Evolutionary conservation across 257 asterid species (phyloP), one percentile per base, ranked within the genome.

Genomic region (Fraxinus excelsior): DNA sequence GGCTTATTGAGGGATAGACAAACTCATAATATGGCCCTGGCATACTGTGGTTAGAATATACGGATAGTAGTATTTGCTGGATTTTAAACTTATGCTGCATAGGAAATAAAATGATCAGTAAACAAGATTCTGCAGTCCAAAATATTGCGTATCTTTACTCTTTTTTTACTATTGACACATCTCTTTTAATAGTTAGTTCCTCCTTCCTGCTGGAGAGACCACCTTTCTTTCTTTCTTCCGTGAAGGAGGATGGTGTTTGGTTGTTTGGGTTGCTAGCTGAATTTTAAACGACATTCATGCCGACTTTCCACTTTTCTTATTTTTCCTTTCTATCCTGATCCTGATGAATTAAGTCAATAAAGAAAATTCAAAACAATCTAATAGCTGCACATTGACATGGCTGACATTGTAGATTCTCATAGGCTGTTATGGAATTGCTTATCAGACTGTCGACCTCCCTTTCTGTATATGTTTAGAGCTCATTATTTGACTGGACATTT

Each of bases 191-290:
- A 67, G 40, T 70, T 68, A 69, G 78, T 70, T 68, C 71, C 58
- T 71, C 60, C 58, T 16, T 69, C 64, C 72, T 49, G 42, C 18
- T 42, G 49, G 19, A n/a, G 46, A 19, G 35, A 60, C 32, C 56
- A 71, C 26, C 14, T 56, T 23, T 35, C 38, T 46, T 64, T 31
- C 28, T 74, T 56, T 5, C n/a, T 56, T 7, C 4, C 1, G 65
- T 23, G 73, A 74, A 44, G 56, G 78, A 72, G 74, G 56, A 44
- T 37, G 75, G 71, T 62, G n/a, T 66, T 74, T 71, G 68, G 75
- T 67, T 62, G n/a, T 66, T 74, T 71, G 68, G 67, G 67, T 37
- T 40, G 16, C 65, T n/a, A 56, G 65, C 12, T 60, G n/a, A 38
- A 49, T 64, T 75, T 51, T 14, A 58, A 72, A 53, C 65, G 13